phyloP scores from a whole-genome alignment of 495 filamentous ascomycete species.

The Penicillium lividum region DNA sequence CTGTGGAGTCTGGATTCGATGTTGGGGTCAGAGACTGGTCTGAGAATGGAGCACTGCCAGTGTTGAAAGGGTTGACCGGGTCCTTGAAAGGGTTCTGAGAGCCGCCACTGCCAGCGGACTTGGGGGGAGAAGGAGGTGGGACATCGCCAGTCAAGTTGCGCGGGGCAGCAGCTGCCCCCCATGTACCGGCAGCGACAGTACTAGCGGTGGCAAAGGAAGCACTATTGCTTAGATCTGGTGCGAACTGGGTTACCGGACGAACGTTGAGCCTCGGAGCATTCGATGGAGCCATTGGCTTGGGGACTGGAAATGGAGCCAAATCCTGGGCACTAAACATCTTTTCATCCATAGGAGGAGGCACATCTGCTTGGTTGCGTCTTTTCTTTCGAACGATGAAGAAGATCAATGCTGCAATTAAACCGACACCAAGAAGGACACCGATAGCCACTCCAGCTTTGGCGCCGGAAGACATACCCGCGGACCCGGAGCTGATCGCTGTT shows the following conservation, averaged over 20 bases:
- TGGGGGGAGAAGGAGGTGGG: slow-evolving; percentile 37
- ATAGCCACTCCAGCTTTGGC: slow-evolving; percentile 84
- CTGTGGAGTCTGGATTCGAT: slow-evolving; percentile 26
- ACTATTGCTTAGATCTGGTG: slow-evolving; percentile 61
- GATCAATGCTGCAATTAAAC: slow-evolving; percentile 59
- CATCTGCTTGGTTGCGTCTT: slow-evolving; percentile 56
- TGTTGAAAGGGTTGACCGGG: slow-evolving; percentile 55
- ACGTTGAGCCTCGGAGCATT: slow-evolving; percentile 82
- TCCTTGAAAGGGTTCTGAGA: slow-evolving; percentile 47
- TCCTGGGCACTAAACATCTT: slow-evolving; percentile 41
- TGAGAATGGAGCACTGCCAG: slow-evolving; percentile 12
- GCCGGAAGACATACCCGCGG: slow-evolving; percentile 37
- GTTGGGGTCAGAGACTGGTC: slow-evolving; percentile 24
- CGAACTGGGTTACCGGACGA: slow-evolving; percentile 84
- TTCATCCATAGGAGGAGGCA: slow-evolving; percentile 47
- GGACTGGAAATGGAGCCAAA: slow-evolving; percentile 33
- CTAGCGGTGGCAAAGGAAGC: slow-evolving; percentile 28
- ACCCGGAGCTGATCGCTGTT: slow-evolving; percentile 14
- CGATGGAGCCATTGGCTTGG: slow-evolving; percentile 39
- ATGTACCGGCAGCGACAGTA: slow-evolving; percentile 31
- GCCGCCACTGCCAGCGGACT: slow-evolving; percentile 48
- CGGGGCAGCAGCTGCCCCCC: slow-evolving; percentile 31
- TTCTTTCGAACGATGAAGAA: slow-evolving; percentile 69
- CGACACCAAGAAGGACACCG: slow-evolving; percentile 68
- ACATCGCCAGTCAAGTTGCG: slow-evolving; percentile 40